phyloP scores from a whole-genome alignment of 345 rosid genomes.

The Citrus australasica region DNA sequence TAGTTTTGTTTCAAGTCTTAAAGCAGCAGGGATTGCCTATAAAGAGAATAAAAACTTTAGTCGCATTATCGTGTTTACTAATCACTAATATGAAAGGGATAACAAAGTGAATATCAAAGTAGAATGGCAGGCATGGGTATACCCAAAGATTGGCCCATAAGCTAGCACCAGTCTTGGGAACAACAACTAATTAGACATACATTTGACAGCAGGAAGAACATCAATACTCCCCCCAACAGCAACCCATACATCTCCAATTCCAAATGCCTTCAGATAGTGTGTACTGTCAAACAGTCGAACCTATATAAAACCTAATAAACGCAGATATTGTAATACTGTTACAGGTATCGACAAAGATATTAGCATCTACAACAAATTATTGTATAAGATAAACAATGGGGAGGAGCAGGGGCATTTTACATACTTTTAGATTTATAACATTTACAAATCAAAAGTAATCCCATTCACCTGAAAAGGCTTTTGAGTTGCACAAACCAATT shows the following conservation, averaged over 20 bases:
- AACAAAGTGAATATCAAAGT: not conserved
- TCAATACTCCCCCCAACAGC: constrained; percentile 64
- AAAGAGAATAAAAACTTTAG: constrained; percentile 1
- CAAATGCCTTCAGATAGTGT: constrained; percentile 75
- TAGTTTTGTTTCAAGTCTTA: constrained; percentile 33
- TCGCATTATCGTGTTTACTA: not conserved
- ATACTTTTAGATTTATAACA: too few relatives aligned
- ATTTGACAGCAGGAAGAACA: constrained; percentile 28
- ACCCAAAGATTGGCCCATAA: constrained; percentile 98
- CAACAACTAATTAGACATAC: constrained; percentile 81
- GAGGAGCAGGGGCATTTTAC: too few relatives aligned
- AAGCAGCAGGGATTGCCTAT: constrained; percentile 70
- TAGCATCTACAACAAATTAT: not conserved
- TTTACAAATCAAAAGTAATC: too few relatives aligned
- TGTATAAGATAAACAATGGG: too few relatives aligned
- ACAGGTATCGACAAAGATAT: too few relatives aligned
- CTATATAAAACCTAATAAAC: constrained; percentile 27
- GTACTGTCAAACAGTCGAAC: constrained; percentile 55
- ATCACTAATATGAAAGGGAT: not conserved
- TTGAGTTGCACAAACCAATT: too few relatives aligned
- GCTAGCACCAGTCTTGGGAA: constrained; percentile 87
- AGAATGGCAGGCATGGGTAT: constrained; percentile 6
- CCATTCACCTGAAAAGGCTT: too few relatives aligned
- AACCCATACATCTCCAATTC: constrained; percentile 92
- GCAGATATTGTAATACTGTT: too few relatives aligned